phyloP scores from a whole-genome alignment of 2,329 filamentous ascomycete genomes.

The Beauveria sp. region DNA sequence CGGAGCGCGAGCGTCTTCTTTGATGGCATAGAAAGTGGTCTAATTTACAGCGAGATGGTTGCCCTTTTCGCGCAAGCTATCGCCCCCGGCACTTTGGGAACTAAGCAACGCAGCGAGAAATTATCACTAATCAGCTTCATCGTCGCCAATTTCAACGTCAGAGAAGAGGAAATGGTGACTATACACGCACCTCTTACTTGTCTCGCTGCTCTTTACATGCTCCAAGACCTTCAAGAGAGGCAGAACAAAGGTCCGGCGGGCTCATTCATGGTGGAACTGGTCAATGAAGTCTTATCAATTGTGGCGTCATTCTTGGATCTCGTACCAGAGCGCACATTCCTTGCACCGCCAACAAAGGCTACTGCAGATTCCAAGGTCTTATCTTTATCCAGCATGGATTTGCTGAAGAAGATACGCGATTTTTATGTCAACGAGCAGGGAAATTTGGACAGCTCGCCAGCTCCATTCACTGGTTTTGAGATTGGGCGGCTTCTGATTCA shows the following conservation, averaged over 20 bases:
- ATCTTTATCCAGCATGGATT: constrained; percentile 31
- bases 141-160: constrained; percentile 79
- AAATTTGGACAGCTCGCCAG: constrained; percentile 53
- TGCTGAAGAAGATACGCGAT: constrained; percentile 52
- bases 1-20: constrained; percentile 94
- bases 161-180: constrained; percentile 91
- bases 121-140: constrained; percentile 75
- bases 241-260: constrained; percentile 25
- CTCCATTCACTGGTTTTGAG: constrained; percentile 50
- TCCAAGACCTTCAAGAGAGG: constrained; percentile 43
- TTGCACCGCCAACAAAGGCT: constrained; percentile 19
- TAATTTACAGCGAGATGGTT: constrained; percentile 83
- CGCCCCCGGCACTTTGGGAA: constrained; percentile 34
- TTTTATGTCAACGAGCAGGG: constrained; percentile 68
- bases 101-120: constrained; percentile 49
- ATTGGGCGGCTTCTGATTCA: constrained; percentile 57
- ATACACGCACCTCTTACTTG: constrained; percentile 70
- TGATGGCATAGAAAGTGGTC: constrained; percentile 87
- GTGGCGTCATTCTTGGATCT: constrained; percentile 53
- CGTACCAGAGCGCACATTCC: constrained; percentile 57
- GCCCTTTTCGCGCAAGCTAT: constrained; percentile 57
- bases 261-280: constrained; percentile 24
- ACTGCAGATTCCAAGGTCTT: background rate
- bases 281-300: constrained; percentile 36
- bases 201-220: constrained; percentile 53